A percentile compares a stretch with the other conserved stretches of the same genome.
These are phyloP conservation scores for Pseudonitzschia pungens DNA, from an alignment of 108 stramenopile species.

Conservation along the genomic window DNA sequence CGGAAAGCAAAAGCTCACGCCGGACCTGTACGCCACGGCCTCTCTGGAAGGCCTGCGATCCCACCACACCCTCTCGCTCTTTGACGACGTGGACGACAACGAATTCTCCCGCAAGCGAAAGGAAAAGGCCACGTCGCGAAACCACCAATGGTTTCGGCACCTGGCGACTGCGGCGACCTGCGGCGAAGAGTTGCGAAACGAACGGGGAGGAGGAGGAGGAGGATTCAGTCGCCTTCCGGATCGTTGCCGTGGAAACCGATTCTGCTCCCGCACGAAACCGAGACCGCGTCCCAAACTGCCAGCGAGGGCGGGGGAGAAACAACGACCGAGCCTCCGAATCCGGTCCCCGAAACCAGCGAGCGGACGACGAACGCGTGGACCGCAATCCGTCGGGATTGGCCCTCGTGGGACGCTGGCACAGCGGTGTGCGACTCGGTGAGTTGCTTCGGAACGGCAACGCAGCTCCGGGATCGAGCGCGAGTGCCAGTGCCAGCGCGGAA, in stretches of 20 bases:
- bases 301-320: background rate
- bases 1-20: slow-evolving; percentile 65
- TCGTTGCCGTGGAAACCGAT: slow-evolving; percentile 28
- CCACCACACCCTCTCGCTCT: slow-evolving; percentile 33
- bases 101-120: slow-evolving; percentile 15
- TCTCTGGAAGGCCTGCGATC: slow-evolving; percentile 30
- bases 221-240: background rate
- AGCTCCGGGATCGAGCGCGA: background rate
- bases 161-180: background rate
- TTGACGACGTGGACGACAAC: slow-evolving; percentile 29
- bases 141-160: slow-evolving; percentile 29
- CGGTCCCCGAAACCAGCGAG: background rate
- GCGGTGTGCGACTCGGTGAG: slow-evolving; percentile 9
- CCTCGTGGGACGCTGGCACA: slow-evolving; percentile 28
- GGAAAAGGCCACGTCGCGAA: slow-evolving; percentile 26
- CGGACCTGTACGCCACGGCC: slow-evolving; percentile 54
- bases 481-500: background rate
- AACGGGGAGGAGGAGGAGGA: too few species aligned
- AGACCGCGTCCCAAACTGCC: background rate
- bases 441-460: background rate
- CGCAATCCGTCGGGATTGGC: slow-evolving; percentile 24
- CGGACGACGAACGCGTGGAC: slow-evolving; percentile 13
- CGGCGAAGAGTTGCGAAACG: too few species aligned
- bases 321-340: background rate
- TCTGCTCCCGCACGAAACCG: slow-evolving; percentile 19